phyloP scores from a whole-genome alignment of 2,329 filamentous ascomycete genomes.

The Eutypella sp. region DNA sequence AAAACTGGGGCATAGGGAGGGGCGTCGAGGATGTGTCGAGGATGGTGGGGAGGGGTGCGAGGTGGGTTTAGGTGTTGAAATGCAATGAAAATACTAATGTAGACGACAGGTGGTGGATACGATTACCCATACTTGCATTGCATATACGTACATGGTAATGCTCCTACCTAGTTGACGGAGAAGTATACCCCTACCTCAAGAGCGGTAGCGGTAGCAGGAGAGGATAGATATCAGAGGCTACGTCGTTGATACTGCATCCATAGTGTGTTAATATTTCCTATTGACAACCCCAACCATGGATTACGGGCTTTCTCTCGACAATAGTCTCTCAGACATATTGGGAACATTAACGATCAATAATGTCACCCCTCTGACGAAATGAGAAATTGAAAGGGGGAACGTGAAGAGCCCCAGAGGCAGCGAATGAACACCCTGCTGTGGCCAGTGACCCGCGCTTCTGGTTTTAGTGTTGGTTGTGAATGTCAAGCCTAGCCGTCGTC shows the following conservation, averaged over 20 bases:
- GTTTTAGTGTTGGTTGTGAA: background rate
- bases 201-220: no score
- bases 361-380: constrained; percentile 12
- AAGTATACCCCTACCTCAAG: no score
- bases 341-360: constrained; percentile 7
- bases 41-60: no score
- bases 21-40: constrained; percentile 8
- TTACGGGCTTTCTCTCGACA: background rate
- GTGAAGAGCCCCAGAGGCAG: constrained; percentile 7
- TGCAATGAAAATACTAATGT: constrained; percentile 14
- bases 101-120: background rate
- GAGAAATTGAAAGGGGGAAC: no score
- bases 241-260: background rate
- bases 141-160: background rate
- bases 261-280: background rate
- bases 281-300: background rate
- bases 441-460: constrained; percentile 1
- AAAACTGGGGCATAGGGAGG: constrained; percentile 15
- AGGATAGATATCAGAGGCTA: background rate
- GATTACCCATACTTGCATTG: background rate
- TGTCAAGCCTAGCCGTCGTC: no score
- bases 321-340: background rate
- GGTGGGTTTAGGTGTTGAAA: constrained; percentile 6
- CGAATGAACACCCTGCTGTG: constrained; percentile 12
- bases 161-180: no score